Evolutionary conservation across 2,329 filamentous ascomycete species (phyloP), one percentile per base, ranked within the genome.

Genomic region (Aspergillus costaricaensis): DNA sequence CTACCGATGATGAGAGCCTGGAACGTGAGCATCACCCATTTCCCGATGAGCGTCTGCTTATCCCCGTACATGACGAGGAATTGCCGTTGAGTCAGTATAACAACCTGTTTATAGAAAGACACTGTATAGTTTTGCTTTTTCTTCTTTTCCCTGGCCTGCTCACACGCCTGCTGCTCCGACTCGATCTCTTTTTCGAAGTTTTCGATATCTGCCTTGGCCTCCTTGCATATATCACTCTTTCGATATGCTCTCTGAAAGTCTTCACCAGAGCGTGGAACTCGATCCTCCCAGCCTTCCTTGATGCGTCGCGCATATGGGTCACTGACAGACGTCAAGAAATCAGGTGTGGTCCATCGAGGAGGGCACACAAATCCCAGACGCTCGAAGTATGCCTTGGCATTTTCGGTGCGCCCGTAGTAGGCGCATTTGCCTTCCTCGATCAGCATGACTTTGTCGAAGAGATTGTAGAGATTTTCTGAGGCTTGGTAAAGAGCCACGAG

Each of bases 251-350:
- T 75, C 21, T 82, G 83, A 64, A 88, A 87, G 36, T 87, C 81
- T 5, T 81, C 80, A 5, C 82, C 76, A 1, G 82, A 84, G 15
- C 82, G 77, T 0, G 86, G 85, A 27, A 85, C 81, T 4, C 80
- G 80, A 63, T 85, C 71, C 68, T 88, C 83, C 73, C 81, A 88
- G 2, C 85, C 86, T 15, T 81, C 71, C 43, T 80, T 81, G 17
- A 87, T 72, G 32, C 83, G 77, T 32, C 87, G 80, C 61, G 88
- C 87, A 57, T 86, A 79, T 1, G 82, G 78, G 47, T 85, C 85
- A 7, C 87, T 91, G 69, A 93, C 87, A 2, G 88, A 91, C 0
- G 90, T 93, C 36, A 93, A 76, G 74, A 93, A 94, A 72, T 94
- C 91, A 4, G 86, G 87, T 0, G 88, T 88, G 0, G 89, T 92